These are phyloP conservation scores for Saturnispora galanensis DNA, from an alignment of 805 yeast genomes.

Conservation along the genomic window DNA sequence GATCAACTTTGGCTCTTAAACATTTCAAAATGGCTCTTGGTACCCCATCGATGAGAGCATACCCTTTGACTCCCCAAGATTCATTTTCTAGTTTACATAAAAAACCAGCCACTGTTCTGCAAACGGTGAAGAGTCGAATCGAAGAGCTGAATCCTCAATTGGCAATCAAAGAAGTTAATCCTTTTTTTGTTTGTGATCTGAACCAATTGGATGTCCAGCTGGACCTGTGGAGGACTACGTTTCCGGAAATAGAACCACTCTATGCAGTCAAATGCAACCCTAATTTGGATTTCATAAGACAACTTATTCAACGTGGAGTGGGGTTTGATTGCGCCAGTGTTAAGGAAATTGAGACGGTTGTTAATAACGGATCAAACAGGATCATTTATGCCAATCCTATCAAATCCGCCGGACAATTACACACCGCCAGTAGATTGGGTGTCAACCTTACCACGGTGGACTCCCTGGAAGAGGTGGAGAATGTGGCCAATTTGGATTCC, in stretches of 20 bases:
- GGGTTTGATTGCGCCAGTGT: constrained; percentile 93
- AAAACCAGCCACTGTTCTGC: constrained; percentile 8
- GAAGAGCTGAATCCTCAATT: constrained; percentile 38
- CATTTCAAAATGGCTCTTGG: too few species aligned
- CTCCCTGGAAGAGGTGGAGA: constrained; percentile 73
- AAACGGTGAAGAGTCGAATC: constrained; percentile 11
- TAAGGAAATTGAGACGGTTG: constrained; percentile 63
- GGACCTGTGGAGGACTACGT: constrained; percentile 47
- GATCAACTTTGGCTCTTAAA: too few species aligned
- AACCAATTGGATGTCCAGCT: constrained; percentile 58
- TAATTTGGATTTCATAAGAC: constrained; percentile 45
- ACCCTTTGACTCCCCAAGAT: constrained; percentile 10
- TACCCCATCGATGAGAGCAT: not conserved
- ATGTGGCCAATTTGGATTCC: constrained; percentile 38
- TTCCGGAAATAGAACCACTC: constrained; percentile 76
- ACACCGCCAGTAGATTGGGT: constrained; percentile 49
- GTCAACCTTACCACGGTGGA: constrained; percentile 82
- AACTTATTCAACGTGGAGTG: constrained; percentile 52
- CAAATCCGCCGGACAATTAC: constrained; percentile 72
- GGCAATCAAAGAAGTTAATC: constrained; percentile 39
- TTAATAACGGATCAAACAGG: constrained; percentile 29
- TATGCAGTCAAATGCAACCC: constrained; percentile 96
- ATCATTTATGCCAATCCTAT: constrained; percentile 93
- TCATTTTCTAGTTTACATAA: constrained; percentile 2
- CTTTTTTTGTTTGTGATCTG: constrained; percentile 83